Percentiles rank a stretch among this genome's conserved stretches.
phyloP scores from a whole-genome alignment of 306 rosid genomes.

The Purshia tridentata region DNA sequence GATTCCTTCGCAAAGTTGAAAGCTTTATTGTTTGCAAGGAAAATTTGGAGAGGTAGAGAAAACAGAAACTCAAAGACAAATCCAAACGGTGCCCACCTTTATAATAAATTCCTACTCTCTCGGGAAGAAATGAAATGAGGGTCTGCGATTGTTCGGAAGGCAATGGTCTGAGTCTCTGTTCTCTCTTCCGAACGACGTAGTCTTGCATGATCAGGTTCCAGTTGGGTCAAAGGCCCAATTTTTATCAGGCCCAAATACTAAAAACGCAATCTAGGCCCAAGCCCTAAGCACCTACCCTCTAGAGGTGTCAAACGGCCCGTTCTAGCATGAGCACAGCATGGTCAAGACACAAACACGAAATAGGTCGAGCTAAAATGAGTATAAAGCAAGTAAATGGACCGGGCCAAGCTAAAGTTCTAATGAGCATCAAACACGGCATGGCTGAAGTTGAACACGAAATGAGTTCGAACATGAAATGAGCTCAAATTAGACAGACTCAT shows the following conservation, averaged over 20 bases:
- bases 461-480: no score
- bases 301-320: no score
- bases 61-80: background rate
- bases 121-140: slow-evolving; percentile 23
- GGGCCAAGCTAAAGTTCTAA: no score
- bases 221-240: background rate
- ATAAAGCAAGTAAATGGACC: no score
- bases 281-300: no score
- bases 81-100: slow-evolving; percentile 10
- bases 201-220: background rate
- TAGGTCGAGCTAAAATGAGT: no score
- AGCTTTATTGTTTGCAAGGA: background rate
- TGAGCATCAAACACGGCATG: no score
- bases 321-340: no score
- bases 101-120: slow-evolving; percentile 6
- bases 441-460: no score
- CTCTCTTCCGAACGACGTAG: slow-evolving; percentile 15
- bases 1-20: slow-evolving; percentile 17
- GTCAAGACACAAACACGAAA: no score
- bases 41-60: background rate
- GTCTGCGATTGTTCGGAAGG: background rate
- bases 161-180: background rate
- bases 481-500: no score
- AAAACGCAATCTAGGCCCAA: no score
- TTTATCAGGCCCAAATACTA: background rate